Percentiles rank a stretch among this genome's conserved stretches.
Evolutionary conservation across 345 rosid genomes (phyloP).

Genomic region (Anacardium occidentale): DNA sequence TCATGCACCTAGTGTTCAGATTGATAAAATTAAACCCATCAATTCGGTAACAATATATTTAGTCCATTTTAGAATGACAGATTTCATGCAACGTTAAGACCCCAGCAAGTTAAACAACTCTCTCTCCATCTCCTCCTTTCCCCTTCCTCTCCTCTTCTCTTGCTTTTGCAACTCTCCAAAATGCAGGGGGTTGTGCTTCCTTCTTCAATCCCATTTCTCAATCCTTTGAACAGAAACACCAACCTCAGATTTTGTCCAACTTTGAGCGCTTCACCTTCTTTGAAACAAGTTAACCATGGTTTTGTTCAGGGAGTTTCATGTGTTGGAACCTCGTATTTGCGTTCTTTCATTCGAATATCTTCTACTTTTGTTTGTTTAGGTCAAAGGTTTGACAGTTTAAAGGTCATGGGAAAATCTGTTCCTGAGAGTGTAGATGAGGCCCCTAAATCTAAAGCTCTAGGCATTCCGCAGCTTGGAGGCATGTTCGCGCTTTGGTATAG

Average conservation of each 20-base stretch:
- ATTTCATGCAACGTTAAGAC: slow-evolving; percentile 16
- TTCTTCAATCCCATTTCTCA: slow-evolving; percentile 27
- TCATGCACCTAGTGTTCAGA: too few relatives aligned
- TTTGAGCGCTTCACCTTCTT: neutral
- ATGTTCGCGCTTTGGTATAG: slow-evolving; percentile 73
- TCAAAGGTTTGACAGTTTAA: slow-evolving; percentile 26
- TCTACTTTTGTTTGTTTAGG: slow-evolving; percentile 18
- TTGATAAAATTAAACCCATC: too few relatives aligned
- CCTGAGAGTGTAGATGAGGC: slow-evolving; percentile 43
- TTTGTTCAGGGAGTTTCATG: slow-evolving; percentile 9
- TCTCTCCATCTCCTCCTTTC: neutral
- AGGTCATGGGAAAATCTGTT: slow-evolving; percentile 37
- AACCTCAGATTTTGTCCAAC: slow-evolving; percentile 9
- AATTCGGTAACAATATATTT: too few relatives aligned
- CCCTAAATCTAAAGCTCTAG: slow-evolving; percentile 21
- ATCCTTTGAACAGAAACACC: slow-evolving; percentile 15
- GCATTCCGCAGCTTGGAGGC: slow-evolving; percentile 41
- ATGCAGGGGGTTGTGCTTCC: slow-evolving; percentile 33
- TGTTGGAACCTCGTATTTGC: slow-evolving; percentile 2
- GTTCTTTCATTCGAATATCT: slow-evolving; percentile 6
- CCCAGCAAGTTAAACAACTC: neutral
- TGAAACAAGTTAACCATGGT: slow-evolving; percentile 13
- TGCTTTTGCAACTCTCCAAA: slow-evolving; percentile 10
- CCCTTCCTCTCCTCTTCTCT: neutral
- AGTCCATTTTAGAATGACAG: too few relatives aligned